Evolutionary conservation across 2,329 filamentous ascomycete genomes (phyloP), one percentile per base, ranked within the genome.

Genomic region (Ophiocordyceps camponoti-floridani): DNA sequence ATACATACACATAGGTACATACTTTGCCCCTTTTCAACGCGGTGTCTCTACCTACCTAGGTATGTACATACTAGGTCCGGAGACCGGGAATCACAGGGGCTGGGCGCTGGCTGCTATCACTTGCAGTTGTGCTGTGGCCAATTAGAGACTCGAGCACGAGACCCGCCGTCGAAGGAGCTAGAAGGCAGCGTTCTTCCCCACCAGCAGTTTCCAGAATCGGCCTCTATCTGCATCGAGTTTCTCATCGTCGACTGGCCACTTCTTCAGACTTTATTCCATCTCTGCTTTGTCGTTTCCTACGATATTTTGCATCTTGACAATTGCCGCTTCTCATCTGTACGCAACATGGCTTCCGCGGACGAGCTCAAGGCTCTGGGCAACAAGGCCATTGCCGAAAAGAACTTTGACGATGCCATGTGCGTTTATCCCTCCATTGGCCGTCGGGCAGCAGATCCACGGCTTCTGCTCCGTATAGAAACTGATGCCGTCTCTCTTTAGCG

Each of bases 301-400:
- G 23, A 23, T 23, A 23, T 23, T 19, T 26, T 14, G 38, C 38
- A 41, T 26, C 19, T 27, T n/a, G 19, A 10, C 18, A 7, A 14
- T n/a, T 6, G 18, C 16, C 19, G 43, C 46, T 18, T 18, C 18
- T 4, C 35, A 2, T 18, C 10, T 19, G 9, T 16, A 2, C 7
- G 10, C 35, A 38, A 18, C 45, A 78, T 77, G 74, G 64, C 73
- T 56, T 73, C 72, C 49, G 76, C 75, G 54, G 77, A 81, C 63
- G 75, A 89, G 76, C 78, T 98, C 58, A 98, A 98, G 73, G 86
- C 88, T 58, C 82, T 91, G 62, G 91, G 89, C 71, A 98, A 98
- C 74, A 94, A 94, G 73, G 88, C 93, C 66, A 98, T 98, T 65
- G 82, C 86, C 52, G 87, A 85, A 50, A 96, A 96, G 75, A 87